A percentile compares a stretch with the other conserved stretches of the same genome.
Evolutionary conservation across 345 rosid genomes (phyloP).

Genomic region (Noccaea bulbosa): DNA sequence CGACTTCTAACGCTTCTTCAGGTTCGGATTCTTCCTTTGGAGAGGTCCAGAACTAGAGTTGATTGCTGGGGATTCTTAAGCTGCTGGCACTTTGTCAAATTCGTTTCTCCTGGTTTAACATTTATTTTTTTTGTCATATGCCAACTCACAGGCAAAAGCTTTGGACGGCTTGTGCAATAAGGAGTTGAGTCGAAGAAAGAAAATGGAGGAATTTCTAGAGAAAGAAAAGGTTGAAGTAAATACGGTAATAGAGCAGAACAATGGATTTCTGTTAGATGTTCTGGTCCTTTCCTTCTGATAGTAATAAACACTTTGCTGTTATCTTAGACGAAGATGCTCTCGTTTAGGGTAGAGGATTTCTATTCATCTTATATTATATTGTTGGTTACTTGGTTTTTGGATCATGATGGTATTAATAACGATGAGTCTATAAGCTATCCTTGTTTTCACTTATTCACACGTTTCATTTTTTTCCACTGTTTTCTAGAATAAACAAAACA

Average conservation of each 20-base stretch:
- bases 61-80: no score
- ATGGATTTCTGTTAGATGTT: slow-evolving; percentile 24
- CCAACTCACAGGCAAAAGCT: slow-evolving; percentile 62
- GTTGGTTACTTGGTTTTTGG: no score
- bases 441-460: background rate
- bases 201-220: slow-evolving; percentile 57
- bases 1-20: slow-evolving; percentile 39
- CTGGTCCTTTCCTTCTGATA: background rate
- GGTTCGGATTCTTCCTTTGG: slow-evolving; percentile 48
- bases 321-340: no score
- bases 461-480: background rate
- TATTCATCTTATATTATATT: no score
- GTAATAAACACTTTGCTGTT: no score
- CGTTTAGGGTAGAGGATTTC: no score
- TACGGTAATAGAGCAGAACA: slow-evolving; percentile 52
- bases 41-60: slow-evolving; percentile 35
- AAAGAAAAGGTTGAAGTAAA: slow-evolving; percentile 58
- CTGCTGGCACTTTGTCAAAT: no score
- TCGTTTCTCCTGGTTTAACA: slow-evolving; percentile 1
- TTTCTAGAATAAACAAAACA: background rate
- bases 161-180: slow-evolving; percentile 62
- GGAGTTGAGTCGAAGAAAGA: slow-evolving; percentile 68
- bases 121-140: background rate
- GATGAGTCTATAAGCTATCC: background rate
- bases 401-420: background rate